Percentiles rank a stretch among this genome's conserved stretches.
Conservation (phyloP, 192 early-diverging fungal species). For the Dispira simplex region DNA sequence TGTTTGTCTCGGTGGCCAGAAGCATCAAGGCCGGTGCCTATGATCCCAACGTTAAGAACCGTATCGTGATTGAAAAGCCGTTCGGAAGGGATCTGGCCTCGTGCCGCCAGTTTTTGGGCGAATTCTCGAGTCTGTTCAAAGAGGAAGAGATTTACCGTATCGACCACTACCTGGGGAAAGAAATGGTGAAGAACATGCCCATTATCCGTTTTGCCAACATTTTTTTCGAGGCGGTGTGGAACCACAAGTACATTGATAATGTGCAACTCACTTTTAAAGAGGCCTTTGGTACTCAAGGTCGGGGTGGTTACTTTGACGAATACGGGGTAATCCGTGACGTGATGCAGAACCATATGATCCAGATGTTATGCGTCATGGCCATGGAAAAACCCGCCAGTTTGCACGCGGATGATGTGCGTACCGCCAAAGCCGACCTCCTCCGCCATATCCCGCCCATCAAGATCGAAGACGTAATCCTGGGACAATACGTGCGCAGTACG, state of each 20-base stretch:
- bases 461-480: slow-evolving; percentile 73
- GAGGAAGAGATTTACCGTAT: slow-evolving; percentile 97
- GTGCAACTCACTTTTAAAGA: slow-evolving; percentile 99
- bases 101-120: slow-evolving; percentile 50
- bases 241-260: slow-evolving; percentile 72
- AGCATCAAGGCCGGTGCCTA: slow-evolving; percentile 61
- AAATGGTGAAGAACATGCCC: slow-evolving; percentile 98
- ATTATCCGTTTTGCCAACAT: slow-evolving; percentile 88
- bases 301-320: slow-evolving; percentile 98
- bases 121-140: slow-evolving; percentile 58
- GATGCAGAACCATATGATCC: slow-evolving; percentile 84
- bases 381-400: slow-evolving; percentile 87
- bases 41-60: slow-evolving; percentile 44
- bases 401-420: slow-evolving; percentile 82
- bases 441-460: slow-evolving; percentile 61
- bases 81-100: slow-evolving; percentile 89
- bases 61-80: slow-evolving; percentile 94
- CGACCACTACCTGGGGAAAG: slow-evolving; percentile 98
- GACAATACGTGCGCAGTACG: slow-evolving; percentile 71
- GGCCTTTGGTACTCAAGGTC: slow-evolving; percentile 89
- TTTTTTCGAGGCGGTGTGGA: slow-evolving; percentile 88
- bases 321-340: slow-evolving; percentile 98
- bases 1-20: slow-evolving; percentile 73
- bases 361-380: slow-evolving; percentile 84
- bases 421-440: slow-evolving; percentile 90